These are phyloP conservation scores for Syzygium oleosum DNA, from an alignment of 345 rosid species.

Conservation along the genomic window DNA sequence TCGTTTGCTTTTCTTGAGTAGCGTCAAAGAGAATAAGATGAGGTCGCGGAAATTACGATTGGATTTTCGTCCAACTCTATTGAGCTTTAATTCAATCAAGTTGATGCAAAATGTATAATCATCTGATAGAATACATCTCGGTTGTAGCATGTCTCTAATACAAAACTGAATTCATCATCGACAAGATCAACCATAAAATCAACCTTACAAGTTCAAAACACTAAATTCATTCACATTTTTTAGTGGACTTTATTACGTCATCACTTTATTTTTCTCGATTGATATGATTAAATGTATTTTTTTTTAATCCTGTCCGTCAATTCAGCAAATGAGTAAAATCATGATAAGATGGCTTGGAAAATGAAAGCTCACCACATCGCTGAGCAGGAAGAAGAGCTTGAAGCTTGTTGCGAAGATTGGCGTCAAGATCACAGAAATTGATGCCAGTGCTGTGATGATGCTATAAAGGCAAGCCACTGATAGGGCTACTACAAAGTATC, in stretches of 20 bases:
- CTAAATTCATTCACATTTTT: background rate
- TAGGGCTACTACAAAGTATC: constrained; percentile 58
- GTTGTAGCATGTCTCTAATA: background rate
- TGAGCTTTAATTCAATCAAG: background rate
- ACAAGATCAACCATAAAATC: background rate
- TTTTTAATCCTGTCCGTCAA: background rate
- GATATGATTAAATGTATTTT: background rate
- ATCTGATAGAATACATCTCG: background rate
- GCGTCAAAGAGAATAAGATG: background rate
- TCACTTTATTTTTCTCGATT: background rate
- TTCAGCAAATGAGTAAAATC: background rate
- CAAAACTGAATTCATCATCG: background rate
- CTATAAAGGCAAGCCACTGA: constrained; percentile 55
- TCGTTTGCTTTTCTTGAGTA: background rate
- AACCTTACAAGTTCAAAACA: background rate
- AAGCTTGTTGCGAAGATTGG: constrained; percentile 24
- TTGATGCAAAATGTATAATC: background rate
- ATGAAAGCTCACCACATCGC: constrained; percentile 42
- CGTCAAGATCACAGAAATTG: constrained; percentile 27
- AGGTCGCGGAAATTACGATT: background rate
- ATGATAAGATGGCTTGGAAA: background rate
- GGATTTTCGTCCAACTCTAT: background rate
- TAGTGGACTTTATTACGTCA: background rate
- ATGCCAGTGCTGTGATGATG: constrained; percentile 38
- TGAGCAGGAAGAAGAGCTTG: constrained; percentile 28